phyloP scores from a whole-genome alignment of 2,329 filamentous ascomycete genomes.

The Pseudogymnoascus sp. region DNA sequence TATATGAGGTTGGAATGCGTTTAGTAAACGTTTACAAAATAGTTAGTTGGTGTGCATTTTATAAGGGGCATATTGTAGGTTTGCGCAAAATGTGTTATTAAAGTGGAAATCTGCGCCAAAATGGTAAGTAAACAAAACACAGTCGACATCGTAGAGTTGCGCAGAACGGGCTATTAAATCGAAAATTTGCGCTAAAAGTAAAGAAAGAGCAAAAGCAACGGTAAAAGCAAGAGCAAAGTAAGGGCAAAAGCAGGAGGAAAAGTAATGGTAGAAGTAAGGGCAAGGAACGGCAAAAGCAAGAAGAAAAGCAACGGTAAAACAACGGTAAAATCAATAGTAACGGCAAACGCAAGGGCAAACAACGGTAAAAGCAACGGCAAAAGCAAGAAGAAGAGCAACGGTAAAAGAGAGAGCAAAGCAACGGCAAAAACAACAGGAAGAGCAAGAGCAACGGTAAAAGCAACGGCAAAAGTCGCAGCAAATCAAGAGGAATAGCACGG shows the following conservation, averaged over 20 bases:
- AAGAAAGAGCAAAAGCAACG: background rate
- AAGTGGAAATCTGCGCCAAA: background rate
- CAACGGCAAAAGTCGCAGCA: background rate
- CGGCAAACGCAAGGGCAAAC: background rate
- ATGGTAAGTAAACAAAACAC: background rate
- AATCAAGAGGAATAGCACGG: too few species aligned
- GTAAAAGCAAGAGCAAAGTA: too few species aligned
- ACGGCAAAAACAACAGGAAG: background rate
- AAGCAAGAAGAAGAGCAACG: too few species aligned
- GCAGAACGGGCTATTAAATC: background rate
- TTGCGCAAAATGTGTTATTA: background rate
- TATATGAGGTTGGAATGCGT: too few species aligned
- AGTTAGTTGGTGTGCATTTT: too few species aligned
- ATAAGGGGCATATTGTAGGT: too few species aligned
- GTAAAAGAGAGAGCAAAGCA: background rate
- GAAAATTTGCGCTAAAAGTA: background rate
- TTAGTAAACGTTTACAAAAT: too few species aligned
- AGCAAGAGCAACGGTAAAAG: background rate
- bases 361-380: background rate
- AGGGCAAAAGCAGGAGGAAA: background rate
- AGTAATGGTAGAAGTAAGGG: background rate
- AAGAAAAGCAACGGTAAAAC: background rate
- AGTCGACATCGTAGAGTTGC: background rate
- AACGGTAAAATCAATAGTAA: background rate
- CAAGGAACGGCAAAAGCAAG: background rate